These are phyloP conservation scores for Drechslerella coelobrocha DNA, from an alignment of 2,329 filamentous ascomycete genomes.

Conservation along the genomic window DNA sequence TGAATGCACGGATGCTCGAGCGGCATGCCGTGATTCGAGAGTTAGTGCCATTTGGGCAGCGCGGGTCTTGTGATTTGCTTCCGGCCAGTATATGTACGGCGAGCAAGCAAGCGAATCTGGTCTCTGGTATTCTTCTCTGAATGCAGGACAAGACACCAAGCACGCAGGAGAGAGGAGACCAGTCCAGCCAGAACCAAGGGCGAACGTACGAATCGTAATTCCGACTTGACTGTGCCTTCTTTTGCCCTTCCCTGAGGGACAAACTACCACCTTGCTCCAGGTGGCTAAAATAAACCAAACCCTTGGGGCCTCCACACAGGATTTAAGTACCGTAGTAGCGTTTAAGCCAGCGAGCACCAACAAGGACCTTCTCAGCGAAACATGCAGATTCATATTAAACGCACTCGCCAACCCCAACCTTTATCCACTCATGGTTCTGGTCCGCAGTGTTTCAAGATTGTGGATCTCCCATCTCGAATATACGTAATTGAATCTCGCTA, in stretches of 20 bases:
- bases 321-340: background rate
- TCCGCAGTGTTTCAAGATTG: conserved; percentile 43
- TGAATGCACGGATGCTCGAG: conserved; percentile 7
- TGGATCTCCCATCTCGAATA: conserved; percentile 36
- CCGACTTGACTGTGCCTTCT: background rate
- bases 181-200: background rate
- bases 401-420: conserved; percentile 17
- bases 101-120: conserved; percentile 10
- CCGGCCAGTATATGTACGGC: conserved; percentile 18
- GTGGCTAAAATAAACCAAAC: conserved; percentile 49
- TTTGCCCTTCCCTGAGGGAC: conserved; percentile 13
- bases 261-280: conserved; percentile 23
- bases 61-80: conserved; percentile 45
- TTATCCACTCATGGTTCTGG: conserved; percentile 39
- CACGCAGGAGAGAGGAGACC: background rate
- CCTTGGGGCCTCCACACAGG: conserved; percentile 36
- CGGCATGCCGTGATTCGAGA: background rate
- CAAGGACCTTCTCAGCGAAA: conserved; percentile 17
- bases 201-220: background rate
- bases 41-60: conserved; percentile 5
- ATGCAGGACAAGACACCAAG: conserved; percentile 16
- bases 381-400: conserved; percentile 44
- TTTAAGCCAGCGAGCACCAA: conserved; percentile 5
- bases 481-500: conserved; percentile 47
- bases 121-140: conserved; percentile 21